These are phyloP conservation scores for Zopfia rhizophila DNA, from an alignment of 2,329 filamentous ascomycete genomes.

Conservation along the genomic window DNA sequence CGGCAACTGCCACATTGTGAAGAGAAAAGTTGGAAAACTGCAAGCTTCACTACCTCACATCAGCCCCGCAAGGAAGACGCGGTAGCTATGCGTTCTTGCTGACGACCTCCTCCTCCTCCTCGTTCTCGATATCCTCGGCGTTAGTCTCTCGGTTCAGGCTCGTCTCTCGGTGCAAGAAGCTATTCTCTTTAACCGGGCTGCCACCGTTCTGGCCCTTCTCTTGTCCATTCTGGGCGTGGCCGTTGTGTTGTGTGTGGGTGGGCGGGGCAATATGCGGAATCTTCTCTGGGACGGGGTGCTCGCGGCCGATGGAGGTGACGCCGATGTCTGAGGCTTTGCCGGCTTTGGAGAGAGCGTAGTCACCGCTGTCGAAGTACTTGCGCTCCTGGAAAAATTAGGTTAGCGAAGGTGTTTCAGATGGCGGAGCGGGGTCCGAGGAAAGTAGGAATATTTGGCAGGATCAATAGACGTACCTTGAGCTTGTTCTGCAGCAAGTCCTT, in stretches of 20 bases:
- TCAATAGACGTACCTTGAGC: conserved; percentile 74
- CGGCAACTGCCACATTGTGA: no score
- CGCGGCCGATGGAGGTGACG: conserved; percentile 90
- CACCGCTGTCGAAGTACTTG: conserved; percentile 95
- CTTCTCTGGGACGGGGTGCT: conserved; percentile 94
- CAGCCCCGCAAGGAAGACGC: no score
- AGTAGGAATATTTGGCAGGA: conserved; percentile 4
- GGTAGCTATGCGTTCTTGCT: no score
- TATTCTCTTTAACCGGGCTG: conserved; percentile 91
- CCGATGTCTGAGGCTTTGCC: conserved; percentile 96
- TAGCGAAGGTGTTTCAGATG: conserved; percentile 1
- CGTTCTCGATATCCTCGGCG: conserved; percentile 67
- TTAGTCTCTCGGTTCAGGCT: conserved; percentile 81
- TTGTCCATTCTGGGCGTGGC: conserved; percentile 47
- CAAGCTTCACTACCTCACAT: no score
- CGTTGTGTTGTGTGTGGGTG: conserved; percentile 56
- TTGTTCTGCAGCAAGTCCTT: conserved; percentile 98
- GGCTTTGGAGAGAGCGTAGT: conserved; percentile 96
- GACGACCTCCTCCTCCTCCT: conserved; percentile 25
- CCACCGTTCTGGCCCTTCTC: conserved; percentile 65
- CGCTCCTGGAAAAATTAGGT: conserved; percentile 70
- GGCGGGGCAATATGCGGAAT: conserved; percentile 88
- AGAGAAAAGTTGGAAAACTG: no score
- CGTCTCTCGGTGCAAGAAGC: conserved; percentile 84
- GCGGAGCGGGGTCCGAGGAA: no score